These are phyloP conservation scores for Amanita thiersii DNA, from an alignment of 768 basidiomycete genomes.

Conservation along the genomic window DNA sequence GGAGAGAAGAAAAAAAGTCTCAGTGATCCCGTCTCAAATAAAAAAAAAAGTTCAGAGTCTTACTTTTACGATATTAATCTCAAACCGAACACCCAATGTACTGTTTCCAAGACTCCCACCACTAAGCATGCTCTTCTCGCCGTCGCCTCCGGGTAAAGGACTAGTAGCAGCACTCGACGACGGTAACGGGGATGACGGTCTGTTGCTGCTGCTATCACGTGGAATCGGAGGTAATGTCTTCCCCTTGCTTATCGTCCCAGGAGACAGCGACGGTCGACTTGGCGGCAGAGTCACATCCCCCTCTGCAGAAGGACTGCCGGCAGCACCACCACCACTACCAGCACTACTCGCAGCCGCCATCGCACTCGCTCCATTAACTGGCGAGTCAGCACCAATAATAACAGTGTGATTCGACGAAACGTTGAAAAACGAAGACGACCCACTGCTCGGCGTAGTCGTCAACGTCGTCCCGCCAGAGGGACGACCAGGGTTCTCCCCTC, in stretches of 20 bases:
- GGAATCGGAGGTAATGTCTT: constrained; percentile 78
- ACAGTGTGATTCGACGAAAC: constrained; percentile 49
- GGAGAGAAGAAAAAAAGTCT: constrained; percentile 1
- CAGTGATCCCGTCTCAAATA: neutral
- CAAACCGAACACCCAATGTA: constrained; percentile 86
- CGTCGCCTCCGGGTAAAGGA: constrained; percentile 58
- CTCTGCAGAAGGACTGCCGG: constrained; percentile 19
- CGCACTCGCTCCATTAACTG: constrained; percentile 17
- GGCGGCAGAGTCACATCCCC: constrained; percentile 19
- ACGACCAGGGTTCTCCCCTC: constrained; percentile 22
- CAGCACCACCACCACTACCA: no score
- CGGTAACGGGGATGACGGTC: constrained; percentile 19
- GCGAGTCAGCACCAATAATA: constrained; percentile 13
- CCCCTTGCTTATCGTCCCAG: constrained; percentile 36
- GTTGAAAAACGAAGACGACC: constrained; percentile 83
- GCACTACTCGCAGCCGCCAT: no score
- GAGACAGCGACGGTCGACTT: constrained; percentile 29
- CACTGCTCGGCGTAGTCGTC: constrained; percentile 62
- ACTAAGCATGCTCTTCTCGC: constrained; percentile 59
- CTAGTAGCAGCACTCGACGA: constrained; percentile 20
- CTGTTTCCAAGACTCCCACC: constrained; percentile 71
- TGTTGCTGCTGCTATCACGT: constrained; percentile 40
- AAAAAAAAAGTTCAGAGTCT: constrained; percentile 16
- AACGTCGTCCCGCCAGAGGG: constrained; percentile 41
- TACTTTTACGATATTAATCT: constrained; percentile 96